Base-by-base conservation (phyloP, 768 basidiomycete genomes). In the Lactifluus rugatus region DNA sequence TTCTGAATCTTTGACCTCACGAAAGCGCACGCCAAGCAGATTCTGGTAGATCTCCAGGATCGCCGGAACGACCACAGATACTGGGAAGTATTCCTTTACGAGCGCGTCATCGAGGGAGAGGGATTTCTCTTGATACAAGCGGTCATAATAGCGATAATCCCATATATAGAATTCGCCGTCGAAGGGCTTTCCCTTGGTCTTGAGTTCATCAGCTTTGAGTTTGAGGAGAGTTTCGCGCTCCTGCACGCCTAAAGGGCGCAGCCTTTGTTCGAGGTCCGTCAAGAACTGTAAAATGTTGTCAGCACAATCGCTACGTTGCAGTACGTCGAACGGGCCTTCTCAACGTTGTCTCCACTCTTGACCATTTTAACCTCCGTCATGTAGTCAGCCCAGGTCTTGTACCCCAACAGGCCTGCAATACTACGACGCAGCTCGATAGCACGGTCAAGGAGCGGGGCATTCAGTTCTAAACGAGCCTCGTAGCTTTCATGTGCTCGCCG, bases 11-110 rank as follows among this genome's bases (percentile, higher is more conserved):
- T 62, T 62, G 37, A 74, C 56, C 61, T 75, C 73, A 3, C 74
- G 64, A 64, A 93, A 91, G 56, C 76, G 75, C 39, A 94, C 89
- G 17, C 86, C 80, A 26, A 94, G 81, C 19, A 93, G 72, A 56
- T 82, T 82, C 69, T 92, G 88, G 70, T 93, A 94, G 66, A 93
- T 89, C 14, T 80, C 74, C 48, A 94, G 76, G 65, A 94, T 89
- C 3, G 85, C 77, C 6, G 89, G 87, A 11, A 94, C 86, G 44
- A 94, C 89, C 17, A 84, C 80, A 2, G 82, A 76, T 2, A 93
- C 92, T 0, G 90, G 89, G 79, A 94, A 93, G 70, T 92, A 90
- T 68, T 93, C 86, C 71, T 93, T 92, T 62, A 93, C 82, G 13
- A 84, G 74, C 61, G 79, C 79, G 63, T 92, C 87, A 60, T 93